Conservation (phyloP, 1,284 basidiomycete species). For the Coniferiporia weirii region DNA sequence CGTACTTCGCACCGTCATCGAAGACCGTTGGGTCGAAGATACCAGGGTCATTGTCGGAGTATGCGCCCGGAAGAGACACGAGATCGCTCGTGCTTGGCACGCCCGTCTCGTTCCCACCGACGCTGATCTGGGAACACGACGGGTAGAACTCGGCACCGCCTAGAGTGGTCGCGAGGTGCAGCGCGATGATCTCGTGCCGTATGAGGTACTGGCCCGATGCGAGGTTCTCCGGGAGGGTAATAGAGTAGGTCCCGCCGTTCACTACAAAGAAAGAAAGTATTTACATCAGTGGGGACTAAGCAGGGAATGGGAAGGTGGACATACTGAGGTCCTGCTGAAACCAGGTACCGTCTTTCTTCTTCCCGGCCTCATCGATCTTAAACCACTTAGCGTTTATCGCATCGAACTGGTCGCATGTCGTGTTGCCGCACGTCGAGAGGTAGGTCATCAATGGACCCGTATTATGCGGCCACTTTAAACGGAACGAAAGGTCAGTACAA, state of each 20-base stretch:
- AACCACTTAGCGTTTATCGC: slow-evolving; percentile 59
- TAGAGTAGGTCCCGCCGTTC: slow-evolving; percentile 33
- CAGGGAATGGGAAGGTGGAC: background rate
- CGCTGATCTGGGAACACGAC: slow-evolving; percentile 56
- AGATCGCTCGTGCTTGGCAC: slow-evolving; percentile 37
- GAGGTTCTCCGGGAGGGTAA: slow-evolving; percentile 51
- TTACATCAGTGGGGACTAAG: background rate
- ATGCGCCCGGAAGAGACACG: slow-evolving; percentile 60
- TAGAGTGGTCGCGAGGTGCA: slow-evolving; percentile 46
- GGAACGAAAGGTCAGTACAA: slow-evolving; percentile 1
- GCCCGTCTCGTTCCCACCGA: slow-evolving; percentile 48
- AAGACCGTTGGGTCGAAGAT: slow-evolving; percentile 44
- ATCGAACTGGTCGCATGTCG: slow-evolving; percentile 57
- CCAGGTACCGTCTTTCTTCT: slow-evolving; percentile 30
- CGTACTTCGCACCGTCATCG: background rate
- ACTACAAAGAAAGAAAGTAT: slow-evolving; percentile 23
- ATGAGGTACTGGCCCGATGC: slow-evolving; percentile 62
- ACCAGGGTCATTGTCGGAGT: slow-evolving; percentile 55
- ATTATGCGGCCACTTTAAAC: slow-evolving; percentile 61
- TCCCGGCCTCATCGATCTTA: slow-evolving; percentile 52
- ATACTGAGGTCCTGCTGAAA: slow-evolving; percentile 35
- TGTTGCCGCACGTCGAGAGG: slow-evolving; percentile 55
- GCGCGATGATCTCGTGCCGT: slow-evolving; percentile 67
- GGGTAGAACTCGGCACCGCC: slow-evolving; percentile 72
- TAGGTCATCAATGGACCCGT: slow-evolving; percentile 70